A percentile compares a stretch with the other conserved stretches of the same genome.
Evolutionary conservation across 257 asterid genomes (phyloP).

Genomic region (Jacaranda copaia): DNA sequence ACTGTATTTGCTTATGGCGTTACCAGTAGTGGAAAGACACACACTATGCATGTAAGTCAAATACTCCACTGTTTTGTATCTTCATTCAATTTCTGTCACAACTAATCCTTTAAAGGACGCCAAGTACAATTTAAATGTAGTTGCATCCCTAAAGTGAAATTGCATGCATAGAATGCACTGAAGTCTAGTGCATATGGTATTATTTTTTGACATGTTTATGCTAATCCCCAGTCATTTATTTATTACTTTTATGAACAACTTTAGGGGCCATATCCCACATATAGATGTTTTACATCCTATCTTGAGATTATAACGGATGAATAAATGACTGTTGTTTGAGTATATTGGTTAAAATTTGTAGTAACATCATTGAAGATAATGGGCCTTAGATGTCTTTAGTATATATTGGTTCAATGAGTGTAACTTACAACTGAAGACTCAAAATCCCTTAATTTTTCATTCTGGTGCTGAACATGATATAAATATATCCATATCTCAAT

Average conservation of each 20-base stretch:
- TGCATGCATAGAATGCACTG: constrained; percentile 24
- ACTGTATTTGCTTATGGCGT: constrained; percentile 99
- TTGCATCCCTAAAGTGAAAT: constrained; percentile 3
- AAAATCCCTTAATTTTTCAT: background rate
- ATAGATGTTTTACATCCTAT: constrained; percentile 3
- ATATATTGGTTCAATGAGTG: constrained; percentile 13
- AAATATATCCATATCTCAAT: background rate
- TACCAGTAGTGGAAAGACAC: constrained; percentile 99
- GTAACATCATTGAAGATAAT: constrained; percentile 11
- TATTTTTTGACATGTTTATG: background rate
- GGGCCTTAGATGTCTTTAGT: background rate
- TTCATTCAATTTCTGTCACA: constrained; percentile 10
- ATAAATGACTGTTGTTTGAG: constrained; percentile 16
- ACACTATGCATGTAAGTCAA: constrained; percentile 96
- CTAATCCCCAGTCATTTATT: background rate
- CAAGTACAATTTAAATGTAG: background rate
- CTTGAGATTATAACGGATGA: constrained; percentile 19
- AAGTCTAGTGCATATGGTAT: background rate
- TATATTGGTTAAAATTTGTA: background rate
- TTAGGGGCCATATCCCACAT: too few relatives aligned
- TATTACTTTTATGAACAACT: background rate
- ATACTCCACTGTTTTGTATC: constrained; percentile 33
- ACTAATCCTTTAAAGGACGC: constrained; percentile 12
- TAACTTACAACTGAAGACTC: constrained; percentile 20
- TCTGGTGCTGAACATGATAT: constrained; percentile 29